Base-by-base conservation (phyloP, 345 rosid species). In the Nephelium lappaceum region DNA sequence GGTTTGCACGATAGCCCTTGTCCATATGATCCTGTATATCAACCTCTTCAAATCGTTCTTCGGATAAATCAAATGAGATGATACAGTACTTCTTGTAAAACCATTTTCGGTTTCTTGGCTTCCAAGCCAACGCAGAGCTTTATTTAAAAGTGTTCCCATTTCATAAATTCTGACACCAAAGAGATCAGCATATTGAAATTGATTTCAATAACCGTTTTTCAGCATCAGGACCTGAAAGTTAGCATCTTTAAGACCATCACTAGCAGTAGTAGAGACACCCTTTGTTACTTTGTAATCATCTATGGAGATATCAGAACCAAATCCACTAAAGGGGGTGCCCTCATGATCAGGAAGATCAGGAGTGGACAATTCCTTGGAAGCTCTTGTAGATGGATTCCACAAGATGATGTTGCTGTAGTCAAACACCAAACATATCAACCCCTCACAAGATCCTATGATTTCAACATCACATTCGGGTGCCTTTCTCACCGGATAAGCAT, bases 321-420 rank as follows among this genome's bases (percentile, higher is more conserved):
- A 66, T 2, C 90, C 87, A 38, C 72, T 43, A 21, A 69, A 80
- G 61, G 60, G 43, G 1, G 7, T 58, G 53, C 55, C 63, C 41
- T 58, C 61, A 15, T 74, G 57, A 47, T 64, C 67, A 18, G 73
- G 64, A 72, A 39, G 69, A 5, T 69, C 83, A 11, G 83, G 80
- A 47, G 58, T 51, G 45, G 80, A 57, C 76, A 88, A 61, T 72
- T 81, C 81, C 53, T 16, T 74, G 67, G 69, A 80, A 23, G 77
- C 18, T 80, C 76, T 78, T 8, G 78, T 69, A 6, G 76, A 77
- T 5, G 86, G 88, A 69, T 88, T 88, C 91, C 86, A 84, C 23
- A 84, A 45, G 67, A 84, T 73, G 53, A 84, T 10, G 36, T 62
- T 43, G 7, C 66, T 49, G 75, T 51, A 67, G 18, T 79, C 85